These are phyloP conservation scores for Xylaria sp. DNA, from an alignment of 2,329 filamentous ascomycete species.

Conservation along the genomic window DNA sequence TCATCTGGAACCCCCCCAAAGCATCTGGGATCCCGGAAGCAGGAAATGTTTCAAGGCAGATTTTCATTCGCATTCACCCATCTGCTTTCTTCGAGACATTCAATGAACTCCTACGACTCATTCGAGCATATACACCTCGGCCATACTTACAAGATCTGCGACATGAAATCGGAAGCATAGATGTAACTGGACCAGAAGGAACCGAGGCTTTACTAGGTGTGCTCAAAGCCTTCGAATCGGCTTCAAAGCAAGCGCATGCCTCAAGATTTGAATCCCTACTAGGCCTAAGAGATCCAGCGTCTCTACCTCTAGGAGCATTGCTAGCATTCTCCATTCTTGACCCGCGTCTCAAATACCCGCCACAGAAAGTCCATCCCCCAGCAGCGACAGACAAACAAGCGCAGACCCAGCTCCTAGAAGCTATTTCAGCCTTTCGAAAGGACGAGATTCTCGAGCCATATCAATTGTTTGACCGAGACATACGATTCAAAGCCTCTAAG, in stretches of 20 bases:
- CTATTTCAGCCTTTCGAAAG: constrained; percentile 74
- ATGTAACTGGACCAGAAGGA: constrained; percentile 74
- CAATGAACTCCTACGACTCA: constrained; percentile 67
- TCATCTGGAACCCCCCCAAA: constrained; percentile 76
- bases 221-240: constrained; percentile 63
- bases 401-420: constrained; percentile 60
- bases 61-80: constrained; percentile 84
- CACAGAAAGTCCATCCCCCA: constrained; percentile 62
- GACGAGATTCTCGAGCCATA: constrained; percentile 62
- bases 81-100: constrained; percentile 79
- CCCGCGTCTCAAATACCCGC: constrained; percentile 82
- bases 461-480: constrained; percentile 75
- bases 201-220: constrained; percentile 80
- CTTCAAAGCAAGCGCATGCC: constrained; percentile 55
- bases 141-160: constrained; percentile 75
- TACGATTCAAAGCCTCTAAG: constrained; percentile 71
- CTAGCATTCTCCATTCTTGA: constrained; percentile 81
- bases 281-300: constrained; percentile 73
- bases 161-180: constrained; percentile 72
- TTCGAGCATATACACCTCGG: constrained; percentile 69
- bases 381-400: constrained; percentile 45
- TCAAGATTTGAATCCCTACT: constrained; percentile 63
- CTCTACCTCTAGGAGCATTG: constrained; percentile 75
- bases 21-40: constrained; percentile 38
- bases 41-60: constrained; percentile 51